These are phyloP conservation scores for Wickerhamomyces sp. DNA, from an alignment of 1,139 yeast genomes.

Conservation along the genomic window DNA sequence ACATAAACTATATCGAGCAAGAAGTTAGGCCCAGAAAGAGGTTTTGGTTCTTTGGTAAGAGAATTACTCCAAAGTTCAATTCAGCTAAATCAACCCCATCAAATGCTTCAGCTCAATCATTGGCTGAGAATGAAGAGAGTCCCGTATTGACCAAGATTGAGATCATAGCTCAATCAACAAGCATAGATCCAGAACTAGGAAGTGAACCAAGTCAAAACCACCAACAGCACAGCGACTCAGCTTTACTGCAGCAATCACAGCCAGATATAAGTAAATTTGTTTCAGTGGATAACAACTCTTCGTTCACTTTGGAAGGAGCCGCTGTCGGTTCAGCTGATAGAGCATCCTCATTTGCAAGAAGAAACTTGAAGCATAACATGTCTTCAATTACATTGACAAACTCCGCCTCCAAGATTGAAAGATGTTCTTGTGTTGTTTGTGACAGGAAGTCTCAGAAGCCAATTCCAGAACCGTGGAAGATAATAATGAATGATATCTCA, in stretches of 20 bases:
- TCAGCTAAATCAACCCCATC: neutral
- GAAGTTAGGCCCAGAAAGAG: slow-evolving; percentile 4
- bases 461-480: slow-evolving; percentile 31
- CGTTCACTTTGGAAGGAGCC: neutral
- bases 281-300: neutral
- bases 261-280: no score
- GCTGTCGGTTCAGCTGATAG: neutral
- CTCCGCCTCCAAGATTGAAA: slow-evolving; percentile 2
- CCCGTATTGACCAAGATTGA: slow-evolving; percentile 12
- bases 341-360: slow-evolving; percentile 15
- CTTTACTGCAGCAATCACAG: no score
- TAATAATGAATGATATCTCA: slow-evolving; percentile 42
- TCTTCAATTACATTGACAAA: slow-evolving; percentile 11
- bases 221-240: no score
- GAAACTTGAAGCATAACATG: slow-evolving; percentile 1
- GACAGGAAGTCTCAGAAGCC: slow-evolving; percentile 4
- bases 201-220: no score
- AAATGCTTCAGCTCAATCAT: neutral
- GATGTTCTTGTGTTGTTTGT: slow-evolving; percentile 1
- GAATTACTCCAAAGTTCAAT: slow-evolving; percentile 8
- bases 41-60: slow-evolving; percentile 10
- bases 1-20: slow-evolving; percentile 17
- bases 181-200: neutral
- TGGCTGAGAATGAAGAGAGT: neutral
- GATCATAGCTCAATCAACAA: slow-evolving; percentile 17